Percentiles rank a stretch among this genome's conserved stretches.
These are phyloP conservation scores for Naganishia sp. DNA, from an alignment of 1,284 basidiomycete species.

Conservation along the genomic window DNA sequence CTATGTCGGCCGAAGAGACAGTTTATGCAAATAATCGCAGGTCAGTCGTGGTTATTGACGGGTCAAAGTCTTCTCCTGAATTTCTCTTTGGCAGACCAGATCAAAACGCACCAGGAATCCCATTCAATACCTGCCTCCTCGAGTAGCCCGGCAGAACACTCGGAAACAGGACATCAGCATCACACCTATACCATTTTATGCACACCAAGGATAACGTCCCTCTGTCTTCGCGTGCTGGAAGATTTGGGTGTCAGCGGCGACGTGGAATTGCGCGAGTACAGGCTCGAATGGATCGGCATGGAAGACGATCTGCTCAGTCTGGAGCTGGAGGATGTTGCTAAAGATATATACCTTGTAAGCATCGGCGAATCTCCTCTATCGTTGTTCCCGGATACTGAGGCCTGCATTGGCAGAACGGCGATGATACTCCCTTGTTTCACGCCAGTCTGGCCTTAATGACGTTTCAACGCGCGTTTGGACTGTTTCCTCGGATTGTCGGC, in stretches of 20 bases:
- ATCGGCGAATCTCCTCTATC: not conserved
- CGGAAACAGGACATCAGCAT: constrained; percentile 40
- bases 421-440: constrained; percentile 85
- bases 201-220: constrained; percentile 81
- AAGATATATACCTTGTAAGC: constrained; percentile 78
- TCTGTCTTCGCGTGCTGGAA: constrained; percentile 79
- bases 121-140: constrained; percentile 49
- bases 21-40: constrained; percentile 85
- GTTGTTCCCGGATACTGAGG: not conserved
- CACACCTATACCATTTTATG: constrained; percentile 87
- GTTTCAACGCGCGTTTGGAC: constrained; percentile 82
- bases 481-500: constrained; percentile 86
- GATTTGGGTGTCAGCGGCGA: constrained; percentile 92
- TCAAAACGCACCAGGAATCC: constrained; percentile 68
- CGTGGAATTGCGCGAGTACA: constrained; percentile 76
- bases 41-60: constrained; percentile 57
- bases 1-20: constrained; percentile 85
- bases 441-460: constrained; percentile 83
- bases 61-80: not conserved
- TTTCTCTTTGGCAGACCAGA: constrained; percentile 67
- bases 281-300: constrained; percentile 88
- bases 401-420: constrained; percentile 69
- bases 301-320: constrained; percentile 87
- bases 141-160: not conserved
- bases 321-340: constrained; percentile 78